These are phyloP conservation scores for Rhododendron williamsianum DNA, from an alignment of 148 eudicot species.

Conservation along the genomic window DNA sequence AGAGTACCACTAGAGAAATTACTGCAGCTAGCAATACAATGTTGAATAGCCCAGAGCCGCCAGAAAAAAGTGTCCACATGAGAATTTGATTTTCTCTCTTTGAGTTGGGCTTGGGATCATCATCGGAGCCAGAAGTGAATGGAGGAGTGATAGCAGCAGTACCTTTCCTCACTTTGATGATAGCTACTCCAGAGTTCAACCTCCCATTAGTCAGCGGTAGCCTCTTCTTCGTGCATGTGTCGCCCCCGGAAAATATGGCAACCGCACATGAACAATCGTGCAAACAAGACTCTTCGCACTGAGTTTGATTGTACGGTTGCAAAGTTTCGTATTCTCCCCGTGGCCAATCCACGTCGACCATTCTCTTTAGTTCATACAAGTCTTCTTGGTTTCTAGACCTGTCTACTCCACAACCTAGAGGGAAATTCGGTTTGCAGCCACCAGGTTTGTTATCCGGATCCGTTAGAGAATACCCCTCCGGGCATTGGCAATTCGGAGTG, in stretches of 20 bases:
- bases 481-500: not conserved
- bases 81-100: not conserved
- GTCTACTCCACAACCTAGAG: not conserved
- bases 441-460: not conserved
- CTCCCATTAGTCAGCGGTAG: constrained; percentile 7
- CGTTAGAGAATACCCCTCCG: not conserved
- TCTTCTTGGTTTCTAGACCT: not conserved
- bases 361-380: not conserved
- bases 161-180: not conserved
- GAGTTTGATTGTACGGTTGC: not conserved
- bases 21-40: not conserved
- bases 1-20: not conserved
- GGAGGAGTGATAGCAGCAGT: not conserved
- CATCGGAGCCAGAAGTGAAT: not conserved
- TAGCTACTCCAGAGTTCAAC: not conserved
- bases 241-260: not conserved
- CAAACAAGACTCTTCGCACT: constrained; percentile 11
- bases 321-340: not conserved
- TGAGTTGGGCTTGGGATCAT: not conserved
- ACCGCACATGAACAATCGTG: constrained; percentile 8
- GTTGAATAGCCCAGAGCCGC: constrained; percentile 2
- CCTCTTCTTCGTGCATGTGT: constrained; percentile 10
- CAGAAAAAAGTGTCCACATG: not conserved
- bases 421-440: constrained; percentile 1
- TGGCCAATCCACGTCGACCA: not conserved